Percentiles rank a stretch among this genome's conserved stretches.
Conservation (phyloP, 257 asterid genomes). For the Craterostigma plantagineum region DNA sequence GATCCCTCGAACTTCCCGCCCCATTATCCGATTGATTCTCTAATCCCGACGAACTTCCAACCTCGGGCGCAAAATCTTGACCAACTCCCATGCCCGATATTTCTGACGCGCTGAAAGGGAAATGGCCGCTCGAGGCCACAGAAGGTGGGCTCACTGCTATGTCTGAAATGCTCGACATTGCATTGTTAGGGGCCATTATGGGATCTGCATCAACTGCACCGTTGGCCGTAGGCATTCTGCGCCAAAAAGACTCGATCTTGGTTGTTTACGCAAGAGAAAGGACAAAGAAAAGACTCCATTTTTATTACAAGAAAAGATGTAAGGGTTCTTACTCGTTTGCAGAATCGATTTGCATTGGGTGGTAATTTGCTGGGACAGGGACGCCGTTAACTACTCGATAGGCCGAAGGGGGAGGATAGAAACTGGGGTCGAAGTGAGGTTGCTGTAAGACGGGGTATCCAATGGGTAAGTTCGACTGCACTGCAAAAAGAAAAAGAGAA, state of each 20-base stretch:
- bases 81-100: conserved; percentile 60
- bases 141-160: conserved; percentile 61
- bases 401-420: conserved; percentile 22
- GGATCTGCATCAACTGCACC: conserved; percentile 26
- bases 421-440: conserved; percentile 40
- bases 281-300: not conserved
- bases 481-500: conserved; percentile 24
- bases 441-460: conserved; percentile 64
- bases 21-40: conserved; percentile 49
- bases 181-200: conserved; percentile 29
- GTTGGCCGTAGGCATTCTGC: conserved; percentile 25
- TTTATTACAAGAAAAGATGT: not conserved
- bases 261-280: no score
- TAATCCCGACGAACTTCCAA: conserved; percentile 33
- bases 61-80: conserved; percentile 58
- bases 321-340: conserved; percentile 38
- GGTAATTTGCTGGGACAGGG: conserved; percentile 43
- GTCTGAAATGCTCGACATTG: conserved; percentile 36
- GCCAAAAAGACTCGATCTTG: not conserved
- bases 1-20: conserved; percentile 40
- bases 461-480: conserved; percentile 69
- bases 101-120: conserved; percentile 51
- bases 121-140: conserved; percentile 59
- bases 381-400: conserved; percentile 49
- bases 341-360: conserved; percentile 40